These are phyloP conservation scores for Stentor coeruleus DNA, from an alignment of 73 alveolate species.

Conservation along the genomic window DNA sequence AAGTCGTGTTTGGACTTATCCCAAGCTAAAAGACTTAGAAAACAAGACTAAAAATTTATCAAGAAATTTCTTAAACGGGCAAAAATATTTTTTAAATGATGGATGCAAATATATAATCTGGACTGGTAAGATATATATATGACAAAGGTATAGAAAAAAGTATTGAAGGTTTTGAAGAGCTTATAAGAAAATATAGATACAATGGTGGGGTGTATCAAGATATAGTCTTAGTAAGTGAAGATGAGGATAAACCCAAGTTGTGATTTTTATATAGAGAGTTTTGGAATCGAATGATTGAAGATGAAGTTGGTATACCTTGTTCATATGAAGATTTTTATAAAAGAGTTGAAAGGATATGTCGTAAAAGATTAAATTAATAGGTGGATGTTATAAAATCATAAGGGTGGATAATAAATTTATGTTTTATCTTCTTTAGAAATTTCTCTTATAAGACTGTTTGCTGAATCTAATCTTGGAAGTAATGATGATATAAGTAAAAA, in stretches of 20 bases:
- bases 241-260: not conserved
- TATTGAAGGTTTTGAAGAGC: not conserved
- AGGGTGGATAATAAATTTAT: no score
- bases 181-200: not conserved
- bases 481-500: not conserved
- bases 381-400: no score
- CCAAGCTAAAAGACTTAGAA: not conserved
- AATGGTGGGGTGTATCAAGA: not conserved
- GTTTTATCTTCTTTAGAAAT: no score
- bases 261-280: not conserved
- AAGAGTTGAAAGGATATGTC: no score
- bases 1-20: not conserved
- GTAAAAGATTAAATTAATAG: no score
- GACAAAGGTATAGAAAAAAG: not conserved
- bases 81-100: not conserved
- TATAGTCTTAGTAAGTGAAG: not conserved
- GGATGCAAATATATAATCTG: not conserved
- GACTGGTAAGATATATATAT: not conserved
- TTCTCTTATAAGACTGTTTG: slow-evolving; percentile 21
- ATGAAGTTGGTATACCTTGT: no score
- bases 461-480: not conserved
- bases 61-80: not conserved
- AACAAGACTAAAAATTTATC: not conserved
- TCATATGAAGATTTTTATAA: no score
- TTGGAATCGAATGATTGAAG: not conserved